A percentile compares a stretch with the other conserved stretches of the same genome.
Evolutionary conservation across 2,329 filamentous ascomycete genomes (phyloP).

Genomic region (Teratosphaeria zuluensis): DNA sequence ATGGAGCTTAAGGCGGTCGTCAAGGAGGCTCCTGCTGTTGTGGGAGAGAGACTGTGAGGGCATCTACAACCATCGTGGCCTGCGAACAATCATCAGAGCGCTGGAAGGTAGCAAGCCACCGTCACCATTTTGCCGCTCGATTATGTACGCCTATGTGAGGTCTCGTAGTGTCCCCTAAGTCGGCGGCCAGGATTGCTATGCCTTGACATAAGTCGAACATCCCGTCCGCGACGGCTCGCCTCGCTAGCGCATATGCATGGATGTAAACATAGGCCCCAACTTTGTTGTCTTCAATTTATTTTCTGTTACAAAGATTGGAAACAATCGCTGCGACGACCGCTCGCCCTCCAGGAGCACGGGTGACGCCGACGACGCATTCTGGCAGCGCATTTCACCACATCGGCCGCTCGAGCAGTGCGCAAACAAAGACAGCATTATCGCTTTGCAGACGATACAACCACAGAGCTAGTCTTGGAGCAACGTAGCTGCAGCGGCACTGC

Average conservation of each 20-base stretch:
- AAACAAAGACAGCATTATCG: not conserved
- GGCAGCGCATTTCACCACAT: not conserved
- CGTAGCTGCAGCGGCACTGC: not conserved
- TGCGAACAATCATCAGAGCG: not conserved
- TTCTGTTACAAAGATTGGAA: not conserved
- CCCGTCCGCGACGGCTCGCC: not conserved
- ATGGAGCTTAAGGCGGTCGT: not conserved
- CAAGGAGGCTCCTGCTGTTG: conserved; percentile 2
- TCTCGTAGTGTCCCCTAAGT: not conserved
- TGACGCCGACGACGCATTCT: not conserved
- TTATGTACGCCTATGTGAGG: not conserved
- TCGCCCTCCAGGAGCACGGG: not conserved
- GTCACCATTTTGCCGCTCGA: not conserved
- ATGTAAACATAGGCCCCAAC: not conserved
- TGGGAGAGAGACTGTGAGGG: not conserved
- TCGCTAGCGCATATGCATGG: not conserved
- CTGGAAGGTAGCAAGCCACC: not conserved
- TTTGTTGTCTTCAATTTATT: not conserved
- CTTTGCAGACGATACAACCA: not conserved
- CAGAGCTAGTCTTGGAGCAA: conserved; percentile 1
- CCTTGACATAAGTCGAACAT: not conserved
- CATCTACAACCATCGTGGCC: not conserved
- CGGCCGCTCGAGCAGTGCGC: not conserved
- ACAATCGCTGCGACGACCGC: not conserved
- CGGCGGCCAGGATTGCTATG: not conserved